phyloP scores from a whole-genome alignment of 805 yeast species.

The Spathaspora hagerdaliae region DNA sequence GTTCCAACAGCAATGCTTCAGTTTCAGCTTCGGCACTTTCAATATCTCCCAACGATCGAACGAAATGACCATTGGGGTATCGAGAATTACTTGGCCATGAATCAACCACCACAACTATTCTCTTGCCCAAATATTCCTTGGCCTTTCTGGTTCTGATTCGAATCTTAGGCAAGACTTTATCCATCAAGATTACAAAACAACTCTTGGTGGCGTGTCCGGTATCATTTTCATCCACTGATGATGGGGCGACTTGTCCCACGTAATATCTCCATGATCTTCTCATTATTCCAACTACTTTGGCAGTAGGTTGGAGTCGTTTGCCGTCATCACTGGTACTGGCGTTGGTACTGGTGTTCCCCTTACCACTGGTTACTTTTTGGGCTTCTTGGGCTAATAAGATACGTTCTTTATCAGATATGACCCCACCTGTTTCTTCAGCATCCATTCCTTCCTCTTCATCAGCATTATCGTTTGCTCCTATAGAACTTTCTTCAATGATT shows the following conservation, averaged over 20 bases:
- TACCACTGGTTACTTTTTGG: constrained; percentile 43
- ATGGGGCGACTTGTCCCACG: constrained; percentile 87
- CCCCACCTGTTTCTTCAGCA: constrained; percentile 18
- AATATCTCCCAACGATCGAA: constrained; percentile 81
- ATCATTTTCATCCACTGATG: constrained; percentile 55
- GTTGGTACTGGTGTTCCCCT: too few relatives aligned
- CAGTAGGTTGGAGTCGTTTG: constrained; percentile 79
- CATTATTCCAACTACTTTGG: constrained; percentile 79
- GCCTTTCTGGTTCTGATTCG: constrained; percentile 87
- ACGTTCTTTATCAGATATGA: constrained; percentile 68
- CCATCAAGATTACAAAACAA: constrained; percentile 87
- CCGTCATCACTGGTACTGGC: constrained; percentile 26
- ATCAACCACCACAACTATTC: constrained; percentile 90
- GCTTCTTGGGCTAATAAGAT: constrained; percentile 76
- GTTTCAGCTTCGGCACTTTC: constrained; percentile 95
- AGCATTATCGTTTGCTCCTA: constrained; percentile 57
- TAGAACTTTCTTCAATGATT: constrained; percentile 69
- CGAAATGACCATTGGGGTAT: constrained; percentile 92
- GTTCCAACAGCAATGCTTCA: constrained; percentile 88
- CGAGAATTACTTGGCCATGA: constrained; percentile 85
- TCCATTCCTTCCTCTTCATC: constrained; percentile 38
- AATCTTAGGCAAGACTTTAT: constrained; percentile 79
- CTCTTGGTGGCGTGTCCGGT: constrained; percentile 64
- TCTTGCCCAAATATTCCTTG: constrained; percentile 73
- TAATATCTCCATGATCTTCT: constrained; percentile 94